Conservation (phyloP, 257 asterid genomes). For the Avicennia marina region DNA sequence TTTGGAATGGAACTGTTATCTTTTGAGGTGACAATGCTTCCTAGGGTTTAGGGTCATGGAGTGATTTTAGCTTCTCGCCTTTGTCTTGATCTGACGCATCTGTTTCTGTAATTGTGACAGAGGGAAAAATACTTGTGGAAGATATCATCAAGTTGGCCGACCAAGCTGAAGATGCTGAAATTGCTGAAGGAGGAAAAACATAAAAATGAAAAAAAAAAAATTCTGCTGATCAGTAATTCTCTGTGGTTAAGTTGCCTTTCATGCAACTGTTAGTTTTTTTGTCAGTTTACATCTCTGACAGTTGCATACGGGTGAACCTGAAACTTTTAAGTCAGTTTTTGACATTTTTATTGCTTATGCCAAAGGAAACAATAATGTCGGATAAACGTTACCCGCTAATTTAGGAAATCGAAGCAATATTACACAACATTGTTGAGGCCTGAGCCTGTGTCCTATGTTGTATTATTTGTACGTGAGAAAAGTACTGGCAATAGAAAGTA, state of each 20-base stretch:
- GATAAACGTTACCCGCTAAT: slow-evolving; percentile 15
- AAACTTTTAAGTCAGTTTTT: slow-evolving; percentile 16
- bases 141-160: slow-evolving; percentile 76
- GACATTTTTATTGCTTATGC: slow-evolving; percentile 6
- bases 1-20: too few species aligned
- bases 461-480: slow-evolving; percentile 21
- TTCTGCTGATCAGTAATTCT: slow-evolving; percentile 3
- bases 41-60: too few species aligned
- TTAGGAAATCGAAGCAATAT: slow-evolving; percentile 9
- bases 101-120: slow-evolving; percentile 37
- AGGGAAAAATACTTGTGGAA: slow-evolving; percentile 89
- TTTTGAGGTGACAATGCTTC: too few species aligned
- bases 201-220: too few species aligned
- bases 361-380: slow-evolving; percentile 12
- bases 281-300: background rate
- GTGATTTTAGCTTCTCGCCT: too few species aligned
- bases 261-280: slow-evolving; percentile 3
- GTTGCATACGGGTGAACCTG: background rate
- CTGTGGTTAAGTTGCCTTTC: slow-evolving; percentile 2
- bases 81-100: too few species aligned
- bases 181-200: slow-evolving; percentile 45
- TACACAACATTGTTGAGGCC: slow-evolving; percentile 5
- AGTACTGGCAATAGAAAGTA: slow-evolving; percentile 5
- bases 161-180: slow-evolving; percentile 51
- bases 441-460: slow-evolving; percentile 5